phyloP scores from a whole-genome alignment of 345 rosid genomes.

The Rhodamnia argentea region DNA sequence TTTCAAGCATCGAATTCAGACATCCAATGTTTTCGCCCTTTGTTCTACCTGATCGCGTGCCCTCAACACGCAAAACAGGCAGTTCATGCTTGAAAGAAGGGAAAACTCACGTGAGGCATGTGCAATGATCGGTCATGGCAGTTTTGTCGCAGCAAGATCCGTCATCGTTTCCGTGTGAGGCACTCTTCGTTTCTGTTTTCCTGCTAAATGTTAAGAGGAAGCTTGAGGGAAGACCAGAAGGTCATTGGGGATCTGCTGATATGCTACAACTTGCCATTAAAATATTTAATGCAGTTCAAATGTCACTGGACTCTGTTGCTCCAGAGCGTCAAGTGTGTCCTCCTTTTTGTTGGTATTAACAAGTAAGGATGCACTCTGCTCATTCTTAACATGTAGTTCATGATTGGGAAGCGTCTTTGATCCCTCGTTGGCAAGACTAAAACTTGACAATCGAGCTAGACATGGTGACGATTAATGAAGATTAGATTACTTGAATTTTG shows the following conservation, averaged over 20 bases:
- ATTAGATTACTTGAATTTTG: background rate
- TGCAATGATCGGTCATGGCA: background rate
- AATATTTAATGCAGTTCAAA: background rate
- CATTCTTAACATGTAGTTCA: background rate
- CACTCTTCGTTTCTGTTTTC: background rate
- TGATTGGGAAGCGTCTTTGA: background rate
- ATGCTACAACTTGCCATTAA: background rate
- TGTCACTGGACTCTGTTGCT: background rate
- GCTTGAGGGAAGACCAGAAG: background rate
- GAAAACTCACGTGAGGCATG: background rate
- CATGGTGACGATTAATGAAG: rapidly evolving
- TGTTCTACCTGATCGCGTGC: background rate
- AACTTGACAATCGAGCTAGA: background rate
- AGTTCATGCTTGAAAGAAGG: background rate
- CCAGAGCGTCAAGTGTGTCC: background rate
- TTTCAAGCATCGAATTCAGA: background rate
- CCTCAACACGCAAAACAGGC: background rate
- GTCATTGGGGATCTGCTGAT: background rate
- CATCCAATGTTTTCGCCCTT: background rate
- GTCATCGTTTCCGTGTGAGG: background rate
- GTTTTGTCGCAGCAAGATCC: background rate
- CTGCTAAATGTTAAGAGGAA: background rate
- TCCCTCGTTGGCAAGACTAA: background rate
- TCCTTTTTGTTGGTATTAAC: background rate
- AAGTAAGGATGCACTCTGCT: background rate